These are phyloP conservation scores for Colletotrichum sp. DNA, from an alignment of 2,329 filamentous ascomycete genomes.

Conservation along the genomic window DNA sequence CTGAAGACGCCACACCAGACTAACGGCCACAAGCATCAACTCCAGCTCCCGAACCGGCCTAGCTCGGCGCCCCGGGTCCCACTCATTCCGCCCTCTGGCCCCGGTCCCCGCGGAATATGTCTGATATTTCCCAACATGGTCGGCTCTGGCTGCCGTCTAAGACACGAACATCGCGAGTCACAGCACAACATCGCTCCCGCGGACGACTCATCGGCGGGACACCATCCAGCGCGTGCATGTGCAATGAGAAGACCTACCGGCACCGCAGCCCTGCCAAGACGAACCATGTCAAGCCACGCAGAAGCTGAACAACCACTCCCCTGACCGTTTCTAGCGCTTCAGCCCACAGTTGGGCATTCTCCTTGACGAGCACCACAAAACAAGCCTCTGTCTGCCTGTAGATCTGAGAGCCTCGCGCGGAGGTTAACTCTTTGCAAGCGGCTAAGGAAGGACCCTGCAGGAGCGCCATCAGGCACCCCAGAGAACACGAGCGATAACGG, in stretches of 20 bases:
- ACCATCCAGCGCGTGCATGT: background rate
- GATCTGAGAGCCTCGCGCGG: background rate
- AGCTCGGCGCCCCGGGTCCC: background rate
- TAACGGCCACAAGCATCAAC: background rate
- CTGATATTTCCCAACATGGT: background rate
- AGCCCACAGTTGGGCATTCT: slow-evolving; percentile 4
- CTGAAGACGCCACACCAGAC: slow-evolving; percentile 10
- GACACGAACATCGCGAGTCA: background rate
- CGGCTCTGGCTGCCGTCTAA: background rate
- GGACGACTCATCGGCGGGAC: background rate
- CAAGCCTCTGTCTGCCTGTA: background rate
- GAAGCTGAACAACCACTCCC: slow-evolving; percentile 6
- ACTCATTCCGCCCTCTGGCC: slow-evolving; percentile 9
- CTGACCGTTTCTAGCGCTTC: background rate
- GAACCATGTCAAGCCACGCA: background rate
- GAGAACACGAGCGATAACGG: background rate
- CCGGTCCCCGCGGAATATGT: slow-evolving; percentile 15
- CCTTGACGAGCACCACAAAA: background rate
- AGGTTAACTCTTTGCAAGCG: background rate
- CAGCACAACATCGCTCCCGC: background rate
- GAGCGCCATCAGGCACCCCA: background rate
- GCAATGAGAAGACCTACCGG: background rate
- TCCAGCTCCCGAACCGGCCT: slow-evolving; percentile 15
- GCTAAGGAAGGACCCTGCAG: background rate
- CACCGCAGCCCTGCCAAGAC: background rate